Evolutionary conservation across 345 rosid genomes (phyloP).

Genomic region (Camelina neglecta): DNA sequence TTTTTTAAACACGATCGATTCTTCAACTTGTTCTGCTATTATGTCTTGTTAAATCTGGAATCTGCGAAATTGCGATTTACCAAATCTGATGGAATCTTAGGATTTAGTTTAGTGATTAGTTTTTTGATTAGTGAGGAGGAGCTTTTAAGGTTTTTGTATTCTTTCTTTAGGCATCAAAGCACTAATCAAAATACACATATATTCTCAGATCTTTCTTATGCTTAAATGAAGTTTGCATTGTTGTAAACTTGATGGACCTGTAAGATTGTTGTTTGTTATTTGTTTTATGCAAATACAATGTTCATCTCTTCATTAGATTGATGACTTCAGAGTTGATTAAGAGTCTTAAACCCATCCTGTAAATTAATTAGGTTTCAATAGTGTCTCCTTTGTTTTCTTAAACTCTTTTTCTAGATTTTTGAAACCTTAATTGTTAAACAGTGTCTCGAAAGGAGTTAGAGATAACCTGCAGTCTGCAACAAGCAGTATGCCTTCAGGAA

Average conservation of each 20-base stretch:
- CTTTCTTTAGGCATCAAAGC: not conserved
- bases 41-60: not conserved
- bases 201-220: not conserved
- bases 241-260: conserved; percentile 3
- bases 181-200: not conserved
- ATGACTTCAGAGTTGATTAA: not conserved
- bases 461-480: conserved; percentile 78
- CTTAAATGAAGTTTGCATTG: conserved; percentile 1
- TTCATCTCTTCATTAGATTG: not conserved
- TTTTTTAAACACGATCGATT: not conserved
- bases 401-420: not conserved
- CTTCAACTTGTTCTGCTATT: not conserved
- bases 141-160: not conserved
- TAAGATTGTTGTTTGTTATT: not conserved
- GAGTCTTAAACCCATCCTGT: not conserved
- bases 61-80: conserved; percentile 1
- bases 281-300: not conserved
- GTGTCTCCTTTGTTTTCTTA: not conserved
- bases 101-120: not conserved
- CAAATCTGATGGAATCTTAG: not conserved
- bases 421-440: conserved; percentile 1
- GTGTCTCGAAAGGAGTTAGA: conserved; percentile 83
- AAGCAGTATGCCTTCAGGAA: conserved; percentile 75
- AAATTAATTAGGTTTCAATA: not conserved
- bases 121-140: not conserved